Percentiles rank a stretch among this genome's conserved stretches.
Evolutionary conservation across 1,139 yeast genomes (phyloP).

Genomic region (Tardiomyces depauwii): DNA sequence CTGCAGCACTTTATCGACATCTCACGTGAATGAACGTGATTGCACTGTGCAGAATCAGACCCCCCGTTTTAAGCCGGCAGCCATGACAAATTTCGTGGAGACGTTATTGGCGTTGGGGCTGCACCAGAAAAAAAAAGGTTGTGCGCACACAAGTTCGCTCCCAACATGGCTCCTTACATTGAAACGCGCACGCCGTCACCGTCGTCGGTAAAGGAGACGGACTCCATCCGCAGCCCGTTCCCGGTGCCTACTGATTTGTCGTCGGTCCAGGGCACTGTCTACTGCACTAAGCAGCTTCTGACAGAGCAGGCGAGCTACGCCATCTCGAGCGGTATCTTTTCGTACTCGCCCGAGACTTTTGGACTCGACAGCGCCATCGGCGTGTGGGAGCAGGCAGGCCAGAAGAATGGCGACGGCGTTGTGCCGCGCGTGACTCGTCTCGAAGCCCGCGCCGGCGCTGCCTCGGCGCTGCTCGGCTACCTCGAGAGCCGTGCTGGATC

Average conservation of each 20-base stretch:
- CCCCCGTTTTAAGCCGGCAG: too few relatives aligned
- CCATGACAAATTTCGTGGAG: too few relatives aligned
- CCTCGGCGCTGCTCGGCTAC: slow-evolving; percentile 69
- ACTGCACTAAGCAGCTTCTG: slow-evolving; percentile 46
- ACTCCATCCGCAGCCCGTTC: background rate
- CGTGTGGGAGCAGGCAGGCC: slow-evolving; percentile 42
- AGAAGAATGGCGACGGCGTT: slow-evolving; percentile 41
- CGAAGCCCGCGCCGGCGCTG: slow-evolving; percentile 80
- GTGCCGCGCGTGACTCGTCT: slow-evolving; percentile 50
- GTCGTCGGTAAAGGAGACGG: background rate
- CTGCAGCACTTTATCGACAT: background rate
- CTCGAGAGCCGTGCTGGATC: slow-evolving; percentile 25
- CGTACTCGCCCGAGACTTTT: slow-evolving; percentile 55
- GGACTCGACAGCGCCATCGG: slow-evolving; percentile 49
- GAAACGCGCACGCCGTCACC: background rate
- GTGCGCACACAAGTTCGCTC: too few relatives aligned
- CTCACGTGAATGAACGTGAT: background rate
- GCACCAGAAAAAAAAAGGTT: too few relatives aligned
- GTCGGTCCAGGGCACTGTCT: background rate
- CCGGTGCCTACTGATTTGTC: background rate
- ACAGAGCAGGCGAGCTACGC: slow-evolving; percentile 59
- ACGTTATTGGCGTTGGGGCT: too few relatives aligned
- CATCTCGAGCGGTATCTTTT: slow-evolving; percentile 52
- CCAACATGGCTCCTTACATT: background rate
- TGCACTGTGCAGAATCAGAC: background rate